phyloP scores from a whole-genome alignment of 257 asterid species.

The Primulina eburnea region DNA sequence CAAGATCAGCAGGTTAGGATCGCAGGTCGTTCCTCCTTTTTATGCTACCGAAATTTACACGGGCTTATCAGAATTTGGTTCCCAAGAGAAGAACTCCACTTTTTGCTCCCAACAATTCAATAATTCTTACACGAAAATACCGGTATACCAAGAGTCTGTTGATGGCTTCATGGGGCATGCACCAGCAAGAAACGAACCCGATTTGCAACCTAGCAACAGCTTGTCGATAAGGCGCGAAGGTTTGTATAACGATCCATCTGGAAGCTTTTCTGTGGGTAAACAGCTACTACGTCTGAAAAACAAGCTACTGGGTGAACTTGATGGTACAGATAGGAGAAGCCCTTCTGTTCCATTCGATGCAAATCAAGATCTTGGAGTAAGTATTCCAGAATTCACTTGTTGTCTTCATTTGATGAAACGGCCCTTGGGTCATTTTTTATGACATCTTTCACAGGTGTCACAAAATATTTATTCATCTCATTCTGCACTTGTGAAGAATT shows the following conservation, averaged over 20 bases:
- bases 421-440: neutral
- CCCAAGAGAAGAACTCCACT: neutral
- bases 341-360: constrained; percentile 31
- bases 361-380: constrained; percentile 48
- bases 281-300: constrained; percentile 46
- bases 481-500: constrained; percentile 27
- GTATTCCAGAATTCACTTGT: constrained; percentile 17
- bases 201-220: constrained; percentile 20
- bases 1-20: neutral
- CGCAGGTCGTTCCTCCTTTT: neutral
- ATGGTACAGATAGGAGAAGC: constrained; percentile 34
- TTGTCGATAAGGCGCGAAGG: constrained; percentile 29
- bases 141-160: neutral
- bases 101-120: neutral
- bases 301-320: constrained; percentile 56
- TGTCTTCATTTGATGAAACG: neutral
- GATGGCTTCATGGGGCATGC: constrained; percentile 6
- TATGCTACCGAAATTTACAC: neutral
- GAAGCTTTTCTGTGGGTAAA: constrained; percentile 51
- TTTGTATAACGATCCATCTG: constrained; percentile 37
- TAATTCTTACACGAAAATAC: neutral
- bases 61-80: neutral
- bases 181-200: constrained; percentile 26
- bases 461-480: constrained; percentile 39
- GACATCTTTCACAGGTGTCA: constrained; percentile 31